Evolutionary conservation across 1,139 yeast species (phyloP).

Genomic region (Spathaspora sp.): DNA sequence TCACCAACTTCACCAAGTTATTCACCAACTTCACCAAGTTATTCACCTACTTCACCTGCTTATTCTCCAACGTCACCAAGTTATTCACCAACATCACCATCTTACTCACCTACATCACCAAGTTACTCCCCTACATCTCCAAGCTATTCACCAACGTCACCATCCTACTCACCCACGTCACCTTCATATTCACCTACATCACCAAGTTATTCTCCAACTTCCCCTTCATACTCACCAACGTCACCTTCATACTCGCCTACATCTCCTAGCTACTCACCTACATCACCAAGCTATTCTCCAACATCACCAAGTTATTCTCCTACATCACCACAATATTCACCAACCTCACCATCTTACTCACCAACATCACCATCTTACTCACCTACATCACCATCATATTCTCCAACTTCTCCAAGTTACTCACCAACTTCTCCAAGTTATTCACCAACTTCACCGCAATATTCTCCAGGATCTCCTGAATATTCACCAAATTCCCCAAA

Average conservation of each 20-base stretch:
- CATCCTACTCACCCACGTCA: conserved; percentile 68
- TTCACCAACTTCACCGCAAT: conserved; percentile 48
- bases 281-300: conserved; percentile 61
- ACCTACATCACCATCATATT: conserved; percentile 62
- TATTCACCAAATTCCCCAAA: conserved; percentile 44
- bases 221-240: too few relatives aligned
- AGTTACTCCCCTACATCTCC: conserved; percentile 79
- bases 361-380: conserved; percentile 57
- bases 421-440: conserved; percentile 56
- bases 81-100: conserved; percentile 50
- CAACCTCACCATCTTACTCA: conserved; percentile 42
- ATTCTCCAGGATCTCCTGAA: conserved; percentile 51
- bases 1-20: conserved; percentile 61
- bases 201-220: conserved; percentile 57
- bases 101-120: conserved; percentile 59
- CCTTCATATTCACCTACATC: conserved; percentile 78
- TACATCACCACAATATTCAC: conserved; percentile 57
- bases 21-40: conserved; percentile 73
- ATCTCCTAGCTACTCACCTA: conserved; percentile 61
- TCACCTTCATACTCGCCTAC: conserved; percentile 64
- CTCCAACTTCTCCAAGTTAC: conserved; percentile 58
- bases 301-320: conserved; percentile 55
- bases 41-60: conserved; percentile 71
- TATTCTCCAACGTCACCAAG: conserved; percentile 76
- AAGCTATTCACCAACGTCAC: conserved; percentile 66